Base-by-base conservation (phyloP, 108 stramenopile genomes). In the Seminavis robusta region DNA sequence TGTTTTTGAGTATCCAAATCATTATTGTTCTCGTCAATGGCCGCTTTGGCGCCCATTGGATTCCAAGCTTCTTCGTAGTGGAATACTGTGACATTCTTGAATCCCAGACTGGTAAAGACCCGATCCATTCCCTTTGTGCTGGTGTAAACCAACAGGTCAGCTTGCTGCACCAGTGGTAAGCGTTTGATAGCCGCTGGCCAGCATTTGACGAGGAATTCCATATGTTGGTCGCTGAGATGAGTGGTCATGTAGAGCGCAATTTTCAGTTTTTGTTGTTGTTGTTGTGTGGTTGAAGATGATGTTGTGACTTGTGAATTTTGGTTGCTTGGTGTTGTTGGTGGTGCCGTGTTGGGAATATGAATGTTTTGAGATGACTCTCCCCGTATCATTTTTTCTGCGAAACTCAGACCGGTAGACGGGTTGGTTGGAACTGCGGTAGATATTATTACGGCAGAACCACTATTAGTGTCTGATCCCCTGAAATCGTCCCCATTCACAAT, bases 181-280 rank as follows among this genome's bases (percentile, higher is more conserved):
- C 29, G 25, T 30, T 30, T 8, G 25, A 52, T n/a, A 7, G 15
- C 9, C 10, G 8, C 15, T 26, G 28, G 50, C 50, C 50, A 52
- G 9, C 8, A 52, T 5, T 8, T 11, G 8, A 11, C 11, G 6
- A 52, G 15, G 13, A 9, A 8, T 8, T 32, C 30, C 33, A 8
- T n/a, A 13, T 52, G 50, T 34, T 15, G 25, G 24, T 52, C 24
- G 6, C 7, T 10, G 28, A 52, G 11, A 34, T 52, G 33, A 8
- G 50, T 52, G 10, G 50, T 52, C 7, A 52, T 52, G 50, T 52
- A 52, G 13, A 37, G 36, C n/a, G n/a, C n/a, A n/a, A n/a, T n/a
- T n/a, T n/a, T n/a, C n/a, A n/a, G n/a, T n/a, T n/a, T n/a, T n/a
- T n/a, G n/a, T n/a, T n/a, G n/a, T n/a, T n/a, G n/a, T n/a, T n/a